Evolutionary conservation across 2,329 filamentous ascomycete species (phyloP).

Genomic region (Trichoderma polysporum): DNA sequence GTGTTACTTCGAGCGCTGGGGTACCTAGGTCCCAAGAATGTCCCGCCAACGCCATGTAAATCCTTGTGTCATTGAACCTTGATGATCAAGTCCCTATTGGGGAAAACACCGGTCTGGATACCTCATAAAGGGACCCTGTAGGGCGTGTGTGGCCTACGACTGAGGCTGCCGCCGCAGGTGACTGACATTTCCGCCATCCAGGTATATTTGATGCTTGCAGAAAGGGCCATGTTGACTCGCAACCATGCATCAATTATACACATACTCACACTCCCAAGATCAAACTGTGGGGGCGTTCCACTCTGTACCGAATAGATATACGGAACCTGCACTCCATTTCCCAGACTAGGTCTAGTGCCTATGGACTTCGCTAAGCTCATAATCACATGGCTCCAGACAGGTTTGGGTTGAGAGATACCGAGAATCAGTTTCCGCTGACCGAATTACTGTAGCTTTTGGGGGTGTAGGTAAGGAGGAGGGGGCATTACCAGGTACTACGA

Average conservation of each 20-base stretch:
- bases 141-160: neutral
- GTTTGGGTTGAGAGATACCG: neutral
- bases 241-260: conserved; percentile 14
- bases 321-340: neutral
- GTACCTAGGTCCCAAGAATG: neutral
- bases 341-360: conserved; percentile 4
- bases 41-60: neutral
- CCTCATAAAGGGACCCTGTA: neutral
- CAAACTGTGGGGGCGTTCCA: conserved; percentile 2
- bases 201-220: neutral
- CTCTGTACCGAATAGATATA: neutral
- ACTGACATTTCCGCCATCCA: neutral
- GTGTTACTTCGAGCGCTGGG: neutral
- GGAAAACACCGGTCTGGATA: neutral
- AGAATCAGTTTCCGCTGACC: conserved; percentile 3
- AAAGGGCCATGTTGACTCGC: neutral
- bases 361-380: neutral
- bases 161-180: conserved; percentile 2
- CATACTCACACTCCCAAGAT: conserved; percentile 16
- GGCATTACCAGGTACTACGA: neutral
- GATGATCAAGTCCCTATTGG: neutral
- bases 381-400: neutral
- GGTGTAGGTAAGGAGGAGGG: neutral
- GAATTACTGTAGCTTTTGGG: neutral
- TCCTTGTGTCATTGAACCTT: neutral